Base-by-base conservation (phyloP, 2,329 filamentous ascomycete species). In the Penicillium frequentans region DNA sequence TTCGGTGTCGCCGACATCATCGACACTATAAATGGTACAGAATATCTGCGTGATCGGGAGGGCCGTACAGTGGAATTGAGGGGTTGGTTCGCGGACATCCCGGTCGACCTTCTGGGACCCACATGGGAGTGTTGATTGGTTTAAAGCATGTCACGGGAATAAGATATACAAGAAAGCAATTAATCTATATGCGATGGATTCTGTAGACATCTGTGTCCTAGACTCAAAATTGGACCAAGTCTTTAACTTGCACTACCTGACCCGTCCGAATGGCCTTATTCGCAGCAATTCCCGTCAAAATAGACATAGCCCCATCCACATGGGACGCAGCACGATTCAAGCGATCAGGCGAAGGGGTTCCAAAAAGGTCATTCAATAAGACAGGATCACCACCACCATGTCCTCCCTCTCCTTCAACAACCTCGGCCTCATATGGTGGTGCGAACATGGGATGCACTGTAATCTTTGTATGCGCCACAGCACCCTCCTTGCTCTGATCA, bases 331-430 rank as follows among this genome's bases (percentile, higher is more conserved):
- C 83, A 1, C 84, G 74, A 70, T 79, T 79, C 55, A 79, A 79
- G 71, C 81, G 74, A 64, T 86, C 83, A 0, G 58, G 50, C 3
- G 44, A 52, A 1, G 35, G 51, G 3, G 80, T 78, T 0, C 83
- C 84, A 64, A 87, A 86, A 11, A 87, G 54, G 61, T 87, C 84
- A 31, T 81, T 78, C 31, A 87, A 64, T 51, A 87, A 61, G 1
- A 85, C 79, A 0, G 78, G 77, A 61, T 87, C 85, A 0, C 85
- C 84, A 3, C 85, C 85, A 1, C 85, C 85, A 55, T 87, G 85
- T 0, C 83, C 84, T 0, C 85, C 85, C 7, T 60, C 52, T 9
- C 79, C 79, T 4, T 81, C 77, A 0, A 74, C 73, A 24, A 87
- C 80, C 59, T 82, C 77, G 7, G 87, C 75, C 62, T 84, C 82